Evolutionary conservation across 2,329 filamentous ascomycete species (phyloP).

Genomic region (Diaporthe vaccinii): DNA sequence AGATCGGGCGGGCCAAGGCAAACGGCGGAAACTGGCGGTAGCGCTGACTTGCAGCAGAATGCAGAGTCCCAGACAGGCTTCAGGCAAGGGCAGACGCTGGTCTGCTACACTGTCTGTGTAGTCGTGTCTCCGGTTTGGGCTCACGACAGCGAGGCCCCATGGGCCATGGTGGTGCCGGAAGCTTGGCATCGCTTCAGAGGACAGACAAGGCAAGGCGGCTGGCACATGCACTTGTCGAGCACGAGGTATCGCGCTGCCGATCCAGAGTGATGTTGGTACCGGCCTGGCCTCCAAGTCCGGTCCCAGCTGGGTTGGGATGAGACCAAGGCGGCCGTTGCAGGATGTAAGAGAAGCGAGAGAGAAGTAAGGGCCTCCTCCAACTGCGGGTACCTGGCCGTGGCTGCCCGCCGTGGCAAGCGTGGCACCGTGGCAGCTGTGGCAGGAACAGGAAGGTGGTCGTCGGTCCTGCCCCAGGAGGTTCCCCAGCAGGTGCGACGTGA

Average conservation of each 20-base stretch:
- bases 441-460: background rate
- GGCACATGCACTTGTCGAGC: background rate
- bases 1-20: constrained; percentile 12
- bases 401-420: background rate
- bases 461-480: background rate
- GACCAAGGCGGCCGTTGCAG: constrained; percentile 32
- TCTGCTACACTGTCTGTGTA: constrained; percentile 36
- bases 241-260: background rate
- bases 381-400: background rate
- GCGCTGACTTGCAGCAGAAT: background rate
- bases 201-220: constrained; percentile 17
- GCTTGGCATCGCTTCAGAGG: constrained; percentile 38
- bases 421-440: background rate
- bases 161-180: constrained; percentile 22
- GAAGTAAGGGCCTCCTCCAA: background rate
- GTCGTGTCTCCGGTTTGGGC: constrained; percentile 33
- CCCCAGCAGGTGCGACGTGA: constrained; percentile 26
- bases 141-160: constrained; percentile 23
- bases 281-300: background rate
- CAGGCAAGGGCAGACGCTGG: background rate
- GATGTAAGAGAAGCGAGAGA: constrained; percentile 32
- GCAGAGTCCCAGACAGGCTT: background rate
- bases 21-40: background rate
- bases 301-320: constrained; percentile 13
- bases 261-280: background rate